Evolutionary conservation across 768 basidiomycete genomes (phyloP).

Genomic region (Tulasnella sp.): DNA sequence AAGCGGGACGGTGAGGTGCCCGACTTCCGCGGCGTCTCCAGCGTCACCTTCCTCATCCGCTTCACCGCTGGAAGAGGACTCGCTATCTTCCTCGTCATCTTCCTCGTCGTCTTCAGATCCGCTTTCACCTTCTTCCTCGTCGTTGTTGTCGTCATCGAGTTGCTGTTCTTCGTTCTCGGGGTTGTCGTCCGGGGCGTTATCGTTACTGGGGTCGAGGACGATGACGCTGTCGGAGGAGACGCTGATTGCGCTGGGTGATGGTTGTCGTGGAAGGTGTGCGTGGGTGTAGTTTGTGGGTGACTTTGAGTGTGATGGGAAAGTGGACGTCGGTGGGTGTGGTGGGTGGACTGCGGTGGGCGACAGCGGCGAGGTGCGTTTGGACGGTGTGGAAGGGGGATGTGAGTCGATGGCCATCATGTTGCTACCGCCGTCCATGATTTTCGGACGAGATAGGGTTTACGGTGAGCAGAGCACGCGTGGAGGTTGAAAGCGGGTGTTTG

Average conservation of each 20-base stretch:
- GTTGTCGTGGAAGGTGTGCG: neutral
- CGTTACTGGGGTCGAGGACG: neutral
- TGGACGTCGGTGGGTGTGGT: neutral
- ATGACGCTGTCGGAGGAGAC: neutral
- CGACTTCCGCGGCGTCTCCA: neutral
- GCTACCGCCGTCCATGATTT: neutral
- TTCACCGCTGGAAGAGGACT: neutral
- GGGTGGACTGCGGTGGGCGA: neutral
- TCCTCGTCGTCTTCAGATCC: neutral
- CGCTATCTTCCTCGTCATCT: neutral
- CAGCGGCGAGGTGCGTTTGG: conserved; percentile 6
- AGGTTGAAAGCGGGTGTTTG: neutral
- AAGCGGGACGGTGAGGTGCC: neutral
- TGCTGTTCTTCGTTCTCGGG: neutral
- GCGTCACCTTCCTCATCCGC: neutral
- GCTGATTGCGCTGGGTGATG: neutral
- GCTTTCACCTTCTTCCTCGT: neutral
- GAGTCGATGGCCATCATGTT: conserved; percentile 4
- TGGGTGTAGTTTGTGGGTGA: neutral
- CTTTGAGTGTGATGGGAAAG: neutral
- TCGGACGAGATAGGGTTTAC: neutral
- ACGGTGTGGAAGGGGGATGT: neutral
- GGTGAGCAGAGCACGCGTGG: neutral
- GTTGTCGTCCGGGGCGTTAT: neutral
- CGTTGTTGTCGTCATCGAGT: neutral